Conservation (phyloP, 2,329 filamentous ascomycete species). For the Chaetomiaceae sp. region DNA sequence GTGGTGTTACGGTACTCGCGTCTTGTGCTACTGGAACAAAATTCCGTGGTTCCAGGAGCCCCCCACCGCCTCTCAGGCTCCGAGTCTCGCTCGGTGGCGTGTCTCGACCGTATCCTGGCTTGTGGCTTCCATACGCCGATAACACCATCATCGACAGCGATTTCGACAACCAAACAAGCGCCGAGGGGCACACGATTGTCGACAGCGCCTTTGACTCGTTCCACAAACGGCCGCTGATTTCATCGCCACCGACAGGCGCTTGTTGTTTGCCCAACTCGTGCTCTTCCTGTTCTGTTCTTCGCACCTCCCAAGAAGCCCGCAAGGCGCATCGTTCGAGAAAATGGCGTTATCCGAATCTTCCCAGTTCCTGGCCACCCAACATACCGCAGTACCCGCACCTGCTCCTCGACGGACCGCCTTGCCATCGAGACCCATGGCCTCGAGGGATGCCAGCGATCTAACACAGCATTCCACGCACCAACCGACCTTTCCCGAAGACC, state of each 20-base stretch:
- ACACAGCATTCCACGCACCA: slow-evolving; percentile 9
- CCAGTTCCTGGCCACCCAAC: slow-evolving; percentile 5
- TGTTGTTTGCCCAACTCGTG: background rate
- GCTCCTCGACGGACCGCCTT: slow-evolving; percentile 25
- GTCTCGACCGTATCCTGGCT: background rate
- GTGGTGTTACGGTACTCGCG: slow-evolving; percentile 6
- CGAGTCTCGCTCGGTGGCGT: slow-evolving; percentile 13
- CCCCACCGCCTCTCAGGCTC: background rate
- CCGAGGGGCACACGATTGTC: background rate
- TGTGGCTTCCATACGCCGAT: background rate
- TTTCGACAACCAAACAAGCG: background rate
- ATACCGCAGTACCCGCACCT: slow-evolving; percentile 9
- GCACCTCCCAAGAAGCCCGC: background rate
- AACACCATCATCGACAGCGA: background rate
- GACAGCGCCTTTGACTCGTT: background rate
- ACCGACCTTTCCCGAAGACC: slow-evolving; percentile 8
- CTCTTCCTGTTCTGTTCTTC: background rate
- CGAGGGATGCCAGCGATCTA: slow-evolving; percentile 10
- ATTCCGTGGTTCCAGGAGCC: background rate
- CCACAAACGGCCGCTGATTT: no score
- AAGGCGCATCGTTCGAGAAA: background rate
- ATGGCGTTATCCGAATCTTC: slow-evolving; percentile 23
- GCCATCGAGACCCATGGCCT: slow-evolving; percentile 22
- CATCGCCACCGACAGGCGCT: background rate
- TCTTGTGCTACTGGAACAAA: background rate